A percentile compares a stretch with the other conserved stretches of the same genome.
These are phyloP conservation scores for Coprinellus micaceus DNA, from an alignment of 768 basidiomycete species.

Conservation along the genomic window DNA sequence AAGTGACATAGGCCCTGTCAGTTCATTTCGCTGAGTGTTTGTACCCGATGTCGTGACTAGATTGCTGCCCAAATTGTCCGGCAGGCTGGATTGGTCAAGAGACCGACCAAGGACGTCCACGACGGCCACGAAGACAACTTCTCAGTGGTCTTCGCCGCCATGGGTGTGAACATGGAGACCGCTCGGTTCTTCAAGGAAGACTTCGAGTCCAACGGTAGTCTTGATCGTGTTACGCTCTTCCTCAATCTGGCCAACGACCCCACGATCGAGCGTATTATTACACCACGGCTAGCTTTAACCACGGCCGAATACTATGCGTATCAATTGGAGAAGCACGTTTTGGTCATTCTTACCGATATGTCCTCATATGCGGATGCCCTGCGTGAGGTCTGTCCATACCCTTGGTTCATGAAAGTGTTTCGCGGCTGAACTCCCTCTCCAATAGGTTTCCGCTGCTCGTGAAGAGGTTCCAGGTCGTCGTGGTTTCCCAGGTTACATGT, in stretches of 20 bases:
- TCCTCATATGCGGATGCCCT: conserved; percentile 95
- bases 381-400: conserved; percentile 67
- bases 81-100: conserved; percentile 94
- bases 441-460: conserved; percentile 91
- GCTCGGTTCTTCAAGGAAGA: conserved; percentile 99
- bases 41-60: conserved; percentile 34
- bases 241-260: conserved; percentile 98
- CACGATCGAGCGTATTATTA: conserved; percentile 99
- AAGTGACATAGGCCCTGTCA: background rate
- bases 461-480: conserved; percentile 99
- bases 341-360: conserved; percentile 99
- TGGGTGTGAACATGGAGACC: conserved; percentile 99
- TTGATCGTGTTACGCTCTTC: conserved; percentile 97
- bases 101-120: conserved; percentile 95
- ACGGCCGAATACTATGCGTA: conserved; percentile 99
- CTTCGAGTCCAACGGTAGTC: conserved; percentile 97
- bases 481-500: conserved; percentile 98
- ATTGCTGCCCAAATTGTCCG: conserved; percentile 99
- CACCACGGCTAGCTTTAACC: conserved; percentile 94
- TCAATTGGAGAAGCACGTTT: conserved; percentile 98
- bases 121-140: conserved; percentile 99
- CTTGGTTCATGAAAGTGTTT: conserved; percentile 15
- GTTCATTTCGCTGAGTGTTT: conserved; percentile 3
- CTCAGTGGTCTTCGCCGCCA: conserved; percentile 98
- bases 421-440: conserved; percentile 13